Conservation (phyloP, 2,329 filamentous ascomycete species). For the Sporothrix mexicana region DNA sequence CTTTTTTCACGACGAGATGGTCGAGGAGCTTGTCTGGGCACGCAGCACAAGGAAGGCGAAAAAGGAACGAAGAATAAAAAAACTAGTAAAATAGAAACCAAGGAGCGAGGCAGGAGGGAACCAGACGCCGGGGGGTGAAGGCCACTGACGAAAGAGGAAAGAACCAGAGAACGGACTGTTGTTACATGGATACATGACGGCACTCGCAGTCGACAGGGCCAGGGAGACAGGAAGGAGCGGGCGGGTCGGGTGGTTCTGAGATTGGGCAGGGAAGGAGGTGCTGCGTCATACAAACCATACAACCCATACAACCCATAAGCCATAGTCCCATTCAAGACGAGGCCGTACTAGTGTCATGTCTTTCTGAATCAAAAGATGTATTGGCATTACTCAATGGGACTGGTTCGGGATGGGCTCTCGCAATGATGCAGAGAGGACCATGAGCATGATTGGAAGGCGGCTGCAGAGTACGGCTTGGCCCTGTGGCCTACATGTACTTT, state of each 20-base stretch:
- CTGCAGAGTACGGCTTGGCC: neutral
- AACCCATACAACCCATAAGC: neutral
- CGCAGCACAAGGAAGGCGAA: slow-evolving; percentile 7
- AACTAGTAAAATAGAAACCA: neutral
- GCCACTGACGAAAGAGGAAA: slow-evolving; percentile 14
- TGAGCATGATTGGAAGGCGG: slow-evolving; percentile 4
- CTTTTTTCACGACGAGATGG: slow-evolving; percentile 7
- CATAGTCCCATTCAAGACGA: neutral
- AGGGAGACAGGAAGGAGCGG: neutral
- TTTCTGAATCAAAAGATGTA: slow-evolving; percentile 2
- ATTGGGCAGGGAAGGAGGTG: slow-evolving; percentile 10
- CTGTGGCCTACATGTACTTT: neutral
- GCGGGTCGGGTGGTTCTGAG: slow-evolving; percentile 14
- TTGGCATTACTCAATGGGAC: slow-evolving; percentile 27
- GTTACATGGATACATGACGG: neutral
- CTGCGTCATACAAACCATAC: slow-evolving; percentile 24
- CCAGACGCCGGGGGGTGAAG: neutral
- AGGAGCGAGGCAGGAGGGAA: slow-evolving; percentile 13
- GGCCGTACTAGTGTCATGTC: slow-evolving; percentile 12
- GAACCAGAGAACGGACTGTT: slow-evolving; percentile 4
- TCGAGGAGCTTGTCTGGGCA: slow-evolving; percentile 17
- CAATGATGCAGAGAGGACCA: neutral
- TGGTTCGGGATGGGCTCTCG: neutral
- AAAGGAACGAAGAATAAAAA: neutral
- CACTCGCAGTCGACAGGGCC: neutral